Evolutionary conservation across 306 rosid genomes (phyloP), one percentile per base, ranked within the genome.

Genomic region (Macrotyloma uniflorum): DNA sequence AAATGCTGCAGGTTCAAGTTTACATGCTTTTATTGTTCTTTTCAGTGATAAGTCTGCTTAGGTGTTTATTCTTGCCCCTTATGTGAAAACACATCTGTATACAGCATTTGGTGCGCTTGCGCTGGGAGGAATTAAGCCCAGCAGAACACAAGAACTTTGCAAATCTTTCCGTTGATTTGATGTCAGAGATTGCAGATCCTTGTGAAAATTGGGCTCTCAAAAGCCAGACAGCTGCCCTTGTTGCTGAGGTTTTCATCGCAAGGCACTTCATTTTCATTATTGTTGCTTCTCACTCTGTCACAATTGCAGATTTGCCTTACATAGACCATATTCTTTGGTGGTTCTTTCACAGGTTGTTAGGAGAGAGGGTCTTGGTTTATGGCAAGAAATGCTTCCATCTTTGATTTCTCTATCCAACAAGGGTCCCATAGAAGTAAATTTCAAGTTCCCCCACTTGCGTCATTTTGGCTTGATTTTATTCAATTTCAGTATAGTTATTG

Each of bases 211-310:
- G 99, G 99, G 90, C 98, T 78, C 90, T 95, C 81, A 95, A 93
- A 84, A 95, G 99, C 87, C 99, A 95, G 84, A 84, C 97, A 43
- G 91, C 99, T 81, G 99, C 99, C 77, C 96, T 95, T 80, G 91
- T 91, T 81, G 99, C 98, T 26, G 98, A 95, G 99, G 99, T 90
- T 82, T 78, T 42, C 63, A 70, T 72, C 43, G 42, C 16, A 36
- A 54, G 61, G 35, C 68, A 62, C 68, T 79, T 59, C 40, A 67
- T 36, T 75, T 55, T 71, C 35, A 43, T 72, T 80, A 50, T 73
- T 49, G 30, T 62, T 57, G 62, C 36, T 76, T 57, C 57, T 75
- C 70, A 32, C 54, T 50, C 50, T 62, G 15, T 72, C n/a, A 50
- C 18, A 19, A 12, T 83, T 77, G 58, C 66, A 13, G 8, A 50